Base-by-base conservation (phyloP, 345 rosid genomes). In the Hirschfeldia incana region DNA sequence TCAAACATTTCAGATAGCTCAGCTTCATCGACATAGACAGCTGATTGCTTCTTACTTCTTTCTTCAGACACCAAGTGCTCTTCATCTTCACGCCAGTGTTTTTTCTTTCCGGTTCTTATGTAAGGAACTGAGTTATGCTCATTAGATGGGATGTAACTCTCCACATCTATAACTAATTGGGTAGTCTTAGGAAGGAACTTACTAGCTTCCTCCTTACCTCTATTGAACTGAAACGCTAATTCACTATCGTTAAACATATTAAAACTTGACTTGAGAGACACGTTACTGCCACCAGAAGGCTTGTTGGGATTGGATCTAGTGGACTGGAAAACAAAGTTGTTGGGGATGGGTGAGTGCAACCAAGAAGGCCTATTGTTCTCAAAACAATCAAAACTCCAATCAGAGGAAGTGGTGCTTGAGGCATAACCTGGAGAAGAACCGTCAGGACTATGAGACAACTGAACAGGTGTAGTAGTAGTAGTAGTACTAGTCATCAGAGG, bases 171-270 rank as follows among this genome's bases (percentile, higher is more conserved):
- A 37, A 84, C 78, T 71, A 88, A 69, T 28, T 81, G 82, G 71
- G 73, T 74, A 46, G 63, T 76, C 70, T 74, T 85, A 8, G 93
- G 94, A 75, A 93, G 92, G 75, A 93, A 93, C 74, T 87, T 89
- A 57, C 84, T 87, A 28, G 98, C 97, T 85, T 93, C 98, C 84
- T 91, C 94, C 64, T 86, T 16, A 1, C 97, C 97, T 76, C 77
- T 89, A 73, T 79, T 84, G 81, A 89, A 93, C 65, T 88, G 97
- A 72, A 86, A 76, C 8, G 84, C 78, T 33, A 78, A 73, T 0
- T 88, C 84, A 1, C 16, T 67, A 61, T 84, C 79, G 1, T 75
- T 79, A 46, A 80, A 86, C 81, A 74, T 70, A 65, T 83, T 78
- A 75, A 80, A 74, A 17, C 70, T 79, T 67, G 77, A 78, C 70